Percentiles rank a stretch among this genome's conserved stretches.
These are phyloP conservation scores for Volvox carteri DNA, from an alignment of 163 green algal species.

Conservation along the genomic window DNA sequence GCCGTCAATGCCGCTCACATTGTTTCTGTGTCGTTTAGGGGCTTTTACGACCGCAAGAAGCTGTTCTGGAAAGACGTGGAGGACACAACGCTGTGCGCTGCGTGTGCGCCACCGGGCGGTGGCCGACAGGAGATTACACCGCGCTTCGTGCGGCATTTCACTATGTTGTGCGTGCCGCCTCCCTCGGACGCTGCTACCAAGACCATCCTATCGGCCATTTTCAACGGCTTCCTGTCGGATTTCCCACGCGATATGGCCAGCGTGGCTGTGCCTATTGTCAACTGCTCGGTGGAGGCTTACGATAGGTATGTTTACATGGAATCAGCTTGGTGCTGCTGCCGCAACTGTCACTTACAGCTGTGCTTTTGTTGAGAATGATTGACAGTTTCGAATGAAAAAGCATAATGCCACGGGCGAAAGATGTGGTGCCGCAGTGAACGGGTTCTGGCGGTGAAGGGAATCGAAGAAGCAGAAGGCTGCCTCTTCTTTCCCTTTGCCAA, in stretches of 20 bases:
- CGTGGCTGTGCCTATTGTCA: constrained; percentile 75
- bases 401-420: too few species aligned
- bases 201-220: constrained; percentile 87
- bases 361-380: too few species aligned
- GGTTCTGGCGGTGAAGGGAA: too few species aligned
- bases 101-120: constrained; percentile 87
- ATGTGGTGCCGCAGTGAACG: too few species aligned
- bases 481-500: too few species aligned
- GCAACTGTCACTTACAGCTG: too few species aligned
- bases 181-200: constrained; percentile 79
- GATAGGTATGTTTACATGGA: constrained; percentile 70
- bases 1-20: too few species aligned
- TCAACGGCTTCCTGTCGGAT: constrained; percentile 84
- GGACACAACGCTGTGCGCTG: constrained; percentile 83
- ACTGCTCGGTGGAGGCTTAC: constrained; percentile 80
- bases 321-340: too few species aligned
- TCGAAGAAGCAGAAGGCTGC: too few species aligned
- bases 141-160: constrained; percentile 89
- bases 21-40: too few species aligned
- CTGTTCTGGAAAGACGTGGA: constrained; percentile 95
- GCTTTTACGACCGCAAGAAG: constrained; percentile 91
- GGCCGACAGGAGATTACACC: constrained; percentile 76
- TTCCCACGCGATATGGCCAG: constrained; percentile 75
- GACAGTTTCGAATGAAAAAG: too few species aligned
- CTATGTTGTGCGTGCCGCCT: constrained; percentile 84